A percentile compares a stretch with the other conserved stretches of the same genome.
Conservation (phyloP, 2,329 filamentous ascomycete genomes). For the Cadophora gregata region DNA sequence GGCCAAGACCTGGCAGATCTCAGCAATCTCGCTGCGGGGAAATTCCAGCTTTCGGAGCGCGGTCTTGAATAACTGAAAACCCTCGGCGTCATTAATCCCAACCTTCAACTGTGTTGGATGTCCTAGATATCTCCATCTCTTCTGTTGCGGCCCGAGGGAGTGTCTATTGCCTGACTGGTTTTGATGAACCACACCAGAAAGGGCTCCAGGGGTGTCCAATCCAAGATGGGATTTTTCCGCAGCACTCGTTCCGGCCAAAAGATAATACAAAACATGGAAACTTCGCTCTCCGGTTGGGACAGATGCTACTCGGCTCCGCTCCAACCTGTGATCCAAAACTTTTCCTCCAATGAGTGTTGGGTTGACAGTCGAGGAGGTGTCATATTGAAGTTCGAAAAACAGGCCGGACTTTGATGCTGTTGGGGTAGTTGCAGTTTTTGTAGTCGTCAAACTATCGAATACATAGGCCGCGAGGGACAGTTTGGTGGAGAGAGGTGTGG, state of each 20-base stretch:
- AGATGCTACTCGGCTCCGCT: constrained; percentile 87
- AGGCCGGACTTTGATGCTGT: constrained; percentile 95
- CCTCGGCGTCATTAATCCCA: constrained; percentile 93
- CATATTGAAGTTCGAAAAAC: constrained; percentile 96
- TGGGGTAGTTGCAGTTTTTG: constrained; percentile 93
- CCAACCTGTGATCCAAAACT: constrained; percentile 88
- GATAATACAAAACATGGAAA: constrained; percentile 95
- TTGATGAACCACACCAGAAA: constrained; percentile 56
- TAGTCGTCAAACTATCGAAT: constrained; percentile 95
- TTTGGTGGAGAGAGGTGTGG: constrained; percentile 91
- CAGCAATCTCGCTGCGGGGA: constrained; percentile 88
- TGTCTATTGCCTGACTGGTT: constrained; percentile 53
- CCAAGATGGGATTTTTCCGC: constrained; percentile 89
- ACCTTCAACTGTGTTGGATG: constrained; percentile 97
- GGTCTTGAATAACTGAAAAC: constrained; percentile 97
- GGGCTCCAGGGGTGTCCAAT: constrained; percentile 48
- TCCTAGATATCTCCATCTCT: constrained; percentile 94
- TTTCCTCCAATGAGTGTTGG: constrained; percentile 94
- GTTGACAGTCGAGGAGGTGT: constrained; percentile 82
- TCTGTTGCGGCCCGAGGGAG: constrained; percentile 57
- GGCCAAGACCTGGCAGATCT: constrained; percentile 94
- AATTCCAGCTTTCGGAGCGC: constrained; percentile 94
- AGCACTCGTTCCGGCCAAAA: constrained; percentile 87
- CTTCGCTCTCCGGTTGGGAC: constrained; percentile 96
- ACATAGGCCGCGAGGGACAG: constrained; percentile 92